These are phyloP conservation scores for Anastatica hierochuntica DNA, from an alignment of 345 rosid species.

Conservation along the genomic window DNA sequence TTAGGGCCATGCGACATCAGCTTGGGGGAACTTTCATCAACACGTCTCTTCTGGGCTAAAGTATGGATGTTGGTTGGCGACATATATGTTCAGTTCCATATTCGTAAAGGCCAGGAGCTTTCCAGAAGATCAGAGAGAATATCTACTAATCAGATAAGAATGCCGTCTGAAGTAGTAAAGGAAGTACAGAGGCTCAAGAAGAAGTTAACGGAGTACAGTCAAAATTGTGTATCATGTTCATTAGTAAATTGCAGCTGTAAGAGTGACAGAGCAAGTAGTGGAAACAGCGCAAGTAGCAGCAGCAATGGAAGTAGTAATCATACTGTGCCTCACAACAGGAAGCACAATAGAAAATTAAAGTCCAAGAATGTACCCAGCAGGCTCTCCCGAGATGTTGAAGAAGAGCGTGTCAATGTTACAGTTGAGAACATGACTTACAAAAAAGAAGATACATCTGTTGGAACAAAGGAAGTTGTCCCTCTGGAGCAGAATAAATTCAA, in stretches of 20 bases:
- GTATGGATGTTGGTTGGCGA: constrained; percentile 92
- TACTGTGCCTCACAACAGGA: no score
- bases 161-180: constrained; percentile 74
- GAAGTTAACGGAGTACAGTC: constrained; percentile 46
- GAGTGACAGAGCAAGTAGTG: constrained; percentile 90
- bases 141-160: constrained; percentile 42
- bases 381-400: constrained; percentile 26
- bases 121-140: constrained; percentile 31
- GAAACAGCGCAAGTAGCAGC: constrained; percentile 82
- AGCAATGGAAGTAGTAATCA: constrained; percentile 37
- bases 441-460: constrained; percentile 19
- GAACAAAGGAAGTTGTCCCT: constrained; percentile 16
- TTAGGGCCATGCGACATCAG: constrained; percentile 31
- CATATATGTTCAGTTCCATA: constrained; percentile 68
- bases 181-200: constrained; percentile 82
- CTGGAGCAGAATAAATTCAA: constrained; percentile 21
- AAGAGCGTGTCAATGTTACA: constrained; percentile 20
- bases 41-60: constrained; percentile 79
- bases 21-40: constrained; percentile 45
- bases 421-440: constrained; percentile 18
- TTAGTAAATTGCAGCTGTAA: constrained; percentile 88
- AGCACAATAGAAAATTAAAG: constrained; percentile 44
- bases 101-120: constrained; percentile 46
- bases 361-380: constrained; percentile 27
- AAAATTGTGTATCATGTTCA: constrained; percentile 74